A percentile compares a stretch with the other conserved stretches of the same genome.
These are phyloP conservation scores for Mycena polygramma DNA, from an alignment of 768 basidiomycete species.

Conservation along the genomic window DNA sequence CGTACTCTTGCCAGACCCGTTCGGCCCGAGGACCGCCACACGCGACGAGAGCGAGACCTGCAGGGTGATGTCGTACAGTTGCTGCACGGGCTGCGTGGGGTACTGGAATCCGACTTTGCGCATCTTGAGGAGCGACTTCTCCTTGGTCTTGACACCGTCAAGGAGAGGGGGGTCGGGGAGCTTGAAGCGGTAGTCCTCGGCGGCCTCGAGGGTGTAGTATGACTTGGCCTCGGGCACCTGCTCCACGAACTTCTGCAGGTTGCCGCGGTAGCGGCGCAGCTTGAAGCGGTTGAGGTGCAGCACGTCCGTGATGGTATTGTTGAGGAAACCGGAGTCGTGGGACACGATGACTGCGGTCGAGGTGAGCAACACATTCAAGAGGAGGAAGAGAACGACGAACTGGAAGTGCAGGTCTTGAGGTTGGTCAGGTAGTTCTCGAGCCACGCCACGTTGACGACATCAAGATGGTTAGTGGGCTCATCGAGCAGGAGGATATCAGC, in stretches of 20 bases:
- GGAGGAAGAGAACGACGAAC: constrained; percentile 55
- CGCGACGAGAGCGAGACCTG: constrained; percentile 98
- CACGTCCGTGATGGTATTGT: constrained; percentile 98
- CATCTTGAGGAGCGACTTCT: constrained; percentile 97
- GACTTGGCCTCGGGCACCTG: constrained; percentile 97
- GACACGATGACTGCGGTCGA: constrained; percentile 87
- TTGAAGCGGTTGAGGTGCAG: constrained; percentile 99
- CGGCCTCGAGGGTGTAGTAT: constrained; percentile 96
- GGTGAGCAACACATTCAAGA: constrained; percentile 30
- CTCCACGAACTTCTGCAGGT: constrained; percentile 95
- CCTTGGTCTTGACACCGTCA: constrained; percentile 99
- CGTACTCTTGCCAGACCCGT: constrained; percentile 98
- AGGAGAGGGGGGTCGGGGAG: constrained; percentile 96
- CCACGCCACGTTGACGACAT: constrained; percentile 98
- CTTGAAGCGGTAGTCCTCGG: constrained; percentile 99
- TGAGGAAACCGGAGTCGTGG: constrained; percentile 97
- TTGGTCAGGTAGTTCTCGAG: constrained; percentile 92
- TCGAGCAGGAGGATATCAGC: constrained; percentile 97
- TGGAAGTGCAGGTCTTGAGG: constrained; percentile 93
- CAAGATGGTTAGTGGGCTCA: constrained; percentile 97
- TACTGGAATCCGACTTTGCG: constrained; percentile 98
- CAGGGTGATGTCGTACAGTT: constrained; percentile 93
- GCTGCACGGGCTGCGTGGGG: constrained; percentile 86
- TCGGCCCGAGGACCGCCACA: constrained; percentile 98
- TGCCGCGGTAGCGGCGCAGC: constrained; percentile 94